phyloP scores from a whole-genome alignment of 2,329 filamentous ascomycete genomes.

The Phialophora tarda region DNA sequence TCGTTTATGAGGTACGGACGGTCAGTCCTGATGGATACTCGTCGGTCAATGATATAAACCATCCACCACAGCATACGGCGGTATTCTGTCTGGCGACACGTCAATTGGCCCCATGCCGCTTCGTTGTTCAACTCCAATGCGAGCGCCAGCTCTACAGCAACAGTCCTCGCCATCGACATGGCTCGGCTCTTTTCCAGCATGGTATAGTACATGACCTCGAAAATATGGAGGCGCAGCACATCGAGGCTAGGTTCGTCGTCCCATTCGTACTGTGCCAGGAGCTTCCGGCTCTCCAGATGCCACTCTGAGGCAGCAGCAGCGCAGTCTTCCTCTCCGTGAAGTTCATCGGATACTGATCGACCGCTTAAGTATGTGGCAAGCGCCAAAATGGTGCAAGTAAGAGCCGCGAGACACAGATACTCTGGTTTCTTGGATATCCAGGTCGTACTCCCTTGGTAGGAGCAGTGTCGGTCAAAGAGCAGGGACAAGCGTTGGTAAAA shows the following conservation, averaged over 20 bases:
- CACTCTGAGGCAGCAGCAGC: background rate
- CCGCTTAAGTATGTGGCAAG: conserved; percentile 17
- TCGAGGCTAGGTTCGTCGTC: conserved; percentile 6
- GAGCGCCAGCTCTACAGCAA: conserved; percentile 18
- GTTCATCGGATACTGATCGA: background rate
- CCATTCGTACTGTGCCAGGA: conserved; percentile 9
- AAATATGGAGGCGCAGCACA: conserved; percentile 9
- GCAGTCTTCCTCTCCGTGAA: conserved; percentile 2
- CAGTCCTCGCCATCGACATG: conserved; percentile 1
- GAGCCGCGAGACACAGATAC: conserved; percentile 7
- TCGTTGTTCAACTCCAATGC: conserved; percentile 14
- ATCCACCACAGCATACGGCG: conserved; percentile 20
- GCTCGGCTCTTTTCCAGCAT: conserved; percentile 5
- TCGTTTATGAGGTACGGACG: conserved; percentile 10
- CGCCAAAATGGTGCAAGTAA: conserved; percentile 10
- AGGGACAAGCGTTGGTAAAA: conserved; percentile 15
- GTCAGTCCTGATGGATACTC: conserved; percentile 2
- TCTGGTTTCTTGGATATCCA: background rate
- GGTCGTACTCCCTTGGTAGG: background rate
- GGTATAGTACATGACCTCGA: conserved; percentile 21
- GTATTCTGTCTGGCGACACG: conserved; percentile 17
- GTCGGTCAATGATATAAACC: conserved; percentile 16
- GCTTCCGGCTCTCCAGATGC: conserved; percentile 8
- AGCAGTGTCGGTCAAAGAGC: conserved; percentile 12
- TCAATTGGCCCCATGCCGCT: background rate